A percentile compares a stretch with the other conserved stretches of the same genome.
These are phyloP conservation scores for Termitomyces heimii DNA, from an alignment of 768 basidiomycete genomes.

Conservation along the genomic window DNA sequence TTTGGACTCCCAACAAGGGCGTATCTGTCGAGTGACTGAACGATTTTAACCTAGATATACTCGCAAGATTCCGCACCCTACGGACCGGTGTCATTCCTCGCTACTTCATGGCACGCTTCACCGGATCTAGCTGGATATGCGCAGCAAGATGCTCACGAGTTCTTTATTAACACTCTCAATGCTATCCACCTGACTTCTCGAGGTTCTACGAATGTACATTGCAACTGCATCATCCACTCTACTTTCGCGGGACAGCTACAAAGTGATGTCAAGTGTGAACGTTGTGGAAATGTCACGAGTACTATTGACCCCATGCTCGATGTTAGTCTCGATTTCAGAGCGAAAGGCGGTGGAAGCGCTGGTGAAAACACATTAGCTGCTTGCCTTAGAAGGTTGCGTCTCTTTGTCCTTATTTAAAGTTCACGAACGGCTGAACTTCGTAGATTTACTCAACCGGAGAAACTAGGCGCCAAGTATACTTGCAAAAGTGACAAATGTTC, in stretches of 20 bases:
- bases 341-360: constrained; percentile 35
- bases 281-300: constrained; percentile 72
- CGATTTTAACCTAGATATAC: constrained; percentile 35
- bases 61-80: constrained; percentile 55
- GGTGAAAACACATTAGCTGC: constrained; percentile 65
- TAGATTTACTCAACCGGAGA: constrained; percentile 85
- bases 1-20: constrained; percentile 17
- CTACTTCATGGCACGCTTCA: constrained; percentile 77
- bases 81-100: constrained; percentile 79
- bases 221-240: constrained; percentile 88
- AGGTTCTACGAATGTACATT: constrained; percentile 69
- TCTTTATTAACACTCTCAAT: constrained; percentile 78
- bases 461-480: constrained; percentile 73
- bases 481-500: constrained; percentile 67
- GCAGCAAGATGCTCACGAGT: constrained; percentile 93
- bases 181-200: constrained; percentile 79
- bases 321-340: constrained; percentile 78
- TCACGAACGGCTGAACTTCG: neutral
- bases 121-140: constrained; percentile 85
- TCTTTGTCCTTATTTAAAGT: neutral
- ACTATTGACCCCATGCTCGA: constrained; percentile 90
- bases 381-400: constrained; percentile 64
- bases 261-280: constrained; percentile 85
- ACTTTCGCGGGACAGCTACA: constrained; percentile 85
- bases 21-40: neutral